phyloP scores from a whole-genome alignment of 1,284 basidiomycete genomes.

The Trametes hirsuta region DNA sequence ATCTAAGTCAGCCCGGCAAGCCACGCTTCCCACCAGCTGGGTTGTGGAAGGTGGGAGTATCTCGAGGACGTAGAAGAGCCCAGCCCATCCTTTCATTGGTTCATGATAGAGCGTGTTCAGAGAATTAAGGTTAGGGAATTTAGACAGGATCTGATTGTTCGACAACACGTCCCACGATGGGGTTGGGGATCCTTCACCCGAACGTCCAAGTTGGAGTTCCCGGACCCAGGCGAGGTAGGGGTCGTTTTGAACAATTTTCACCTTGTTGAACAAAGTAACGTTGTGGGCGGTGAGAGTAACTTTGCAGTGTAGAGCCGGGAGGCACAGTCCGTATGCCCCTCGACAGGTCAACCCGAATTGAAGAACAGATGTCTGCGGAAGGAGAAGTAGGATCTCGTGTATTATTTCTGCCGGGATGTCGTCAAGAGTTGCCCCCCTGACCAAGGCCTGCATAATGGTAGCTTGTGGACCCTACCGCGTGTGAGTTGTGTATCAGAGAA shows the following conservation, averaged over 20 bases:
- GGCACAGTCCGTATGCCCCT: background rate
- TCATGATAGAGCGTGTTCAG: background rate
- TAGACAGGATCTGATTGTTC: background rate
- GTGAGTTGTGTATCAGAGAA: no score
- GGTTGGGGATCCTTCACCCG: background rate
- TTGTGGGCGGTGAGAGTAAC: background rate
- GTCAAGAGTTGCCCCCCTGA: background rate
- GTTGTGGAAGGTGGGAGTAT: background rate
- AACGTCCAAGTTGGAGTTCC: background rate
- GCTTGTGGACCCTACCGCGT: no score
- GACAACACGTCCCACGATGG: background rate
- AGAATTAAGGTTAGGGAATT: background rate
- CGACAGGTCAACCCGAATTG: background rate
- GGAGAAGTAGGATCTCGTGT: constrained; percentile 4
- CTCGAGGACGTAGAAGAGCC: background rate
- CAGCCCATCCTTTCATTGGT: constrained; percentile 2
- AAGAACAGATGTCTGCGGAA: background rate
- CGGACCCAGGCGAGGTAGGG: background rate
- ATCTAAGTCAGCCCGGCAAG: background rate
- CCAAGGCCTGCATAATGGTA: no score
- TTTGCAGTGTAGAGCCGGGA: background rate
- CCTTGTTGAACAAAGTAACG: background rate
- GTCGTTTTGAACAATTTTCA: background rate
- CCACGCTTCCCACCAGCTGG: background rate
- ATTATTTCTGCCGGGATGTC: background rate